Percentiles rank a stretch among this genome's conserved stretches.
phyloP scores from a whole-genome alignment of 495 filamentous ascomycete genomes.

The Aspergillus hancockii region DNA sequence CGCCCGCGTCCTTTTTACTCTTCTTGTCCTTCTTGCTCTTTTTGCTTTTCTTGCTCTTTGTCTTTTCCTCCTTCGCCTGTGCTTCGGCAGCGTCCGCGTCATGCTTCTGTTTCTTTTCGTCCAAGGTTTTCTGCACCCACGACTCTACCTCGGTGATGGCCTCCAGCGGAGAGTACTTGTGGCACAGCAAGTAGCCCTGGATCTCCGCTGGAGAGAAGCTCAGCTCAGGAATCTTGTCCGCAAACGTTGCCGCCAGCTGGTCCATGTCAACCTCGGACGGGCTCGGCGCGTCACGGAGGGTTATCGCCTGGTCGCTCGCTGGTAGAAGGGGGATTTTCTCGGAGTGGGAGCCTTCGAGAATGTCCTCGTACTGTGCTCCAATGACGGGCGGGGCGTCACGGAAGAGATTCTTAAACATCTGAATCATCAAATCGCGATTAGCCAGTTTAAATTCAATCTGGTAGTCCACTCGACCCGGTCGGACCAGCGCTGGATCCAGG shows the following conservation, averaged over 20 bases:
- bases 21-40: background rate
- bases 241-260: conserved; percentile 52
- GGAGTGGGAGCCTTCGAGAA: too few relatives aligned
- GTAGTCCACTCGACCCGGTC: conserved; percentile 75
- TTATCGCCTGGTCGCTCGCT: background rate
- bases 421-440: conserved; percentile 33
- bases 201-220: conserved; percentile 66
- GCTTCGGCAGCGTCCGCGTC: background rate
- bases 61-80: background rate
- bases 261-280: conserved; percentile 22
- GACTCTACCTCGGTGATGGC: conserved; percentile 55
- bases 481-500: conserved; percentile 73
- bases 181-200: conserved; percentile 62
- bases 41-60: background rate
- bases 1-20: background rate
- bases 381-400: conserved; percentile 13
- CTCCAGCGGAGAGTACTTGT: conserved; percentile 54
- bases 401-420: conserved; percentile 55
- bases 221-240: conserved; percentile 46
- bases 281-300: background rate
- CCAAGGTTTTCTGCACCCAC: conserved; percentile 53
- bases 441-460: conserved; percentile 68
- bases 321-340: background rate
- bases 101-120: conserved; percentile 38
- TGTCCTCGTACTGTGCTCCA: conserved; percentile 51